Base-by-base conservation (phyloP, 345 rosid genomes). In the Euphorbia peplus region DNA sequence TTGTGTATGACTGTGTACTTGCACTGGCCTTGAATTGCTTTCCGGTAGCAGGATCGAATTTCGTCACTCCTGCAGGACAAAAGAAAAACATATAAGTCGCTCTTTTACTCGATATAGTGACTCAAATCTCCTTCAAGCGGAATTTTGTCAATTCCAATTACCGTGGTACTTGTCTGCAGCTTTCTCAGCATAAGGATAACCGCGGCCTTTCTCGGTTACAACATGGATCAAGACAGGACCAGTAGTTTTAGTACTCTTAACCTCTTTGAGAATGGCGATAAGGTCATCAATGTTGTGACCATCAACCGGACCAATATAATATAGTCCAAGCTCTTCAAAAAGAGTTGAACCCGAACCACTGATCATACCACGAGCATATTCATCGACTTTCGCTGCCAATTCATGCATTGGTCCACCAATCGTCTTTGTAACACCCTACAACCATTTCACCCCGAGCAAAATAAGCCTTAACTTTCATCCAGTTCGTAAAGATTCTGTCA, bases 111-210 rank as follows among this genome's bases (percentile, higher is more conserved):
- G 37, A 32, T 32, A 32, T 32, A 32, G 6, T 32, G 37, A 39
- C 42, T 39, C 42, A 11, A 39, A 39, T 39, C n/a, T n/a, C n/a
- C 3, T 35, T 35, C 42, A 47, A 65, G 15, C n/a, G 3, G 26
- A 26, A 51, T 37, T 21, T 47, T 61, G 41, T 35, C n/a, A 37
- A 13, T 51, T 70, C 28, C 14, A 61, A 13, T 51, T 82, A 90
- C 97, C 97, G 56, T 95, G 99, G 80, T 95, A 95, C 71, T 91
- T 95, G 74, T 95, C 99, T 32, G 84, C 93, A 68, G 99, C 99
- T 78, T 75, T 88, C 81, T 95, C 99, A 28, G 99, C 99, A 53
- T 89, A 95, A 16, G 97, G 97, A 83, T 95, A 95, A 13, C 99
- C 99, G 12, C 97, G 90, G 67, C 99, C 99, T 85, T 95, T 95